These are phyloP conservation scores for Aspergillus sergii DNA, from an alignment of 2,329 filamentous ascomycete species.

Conservation along the genomic window DNA sequence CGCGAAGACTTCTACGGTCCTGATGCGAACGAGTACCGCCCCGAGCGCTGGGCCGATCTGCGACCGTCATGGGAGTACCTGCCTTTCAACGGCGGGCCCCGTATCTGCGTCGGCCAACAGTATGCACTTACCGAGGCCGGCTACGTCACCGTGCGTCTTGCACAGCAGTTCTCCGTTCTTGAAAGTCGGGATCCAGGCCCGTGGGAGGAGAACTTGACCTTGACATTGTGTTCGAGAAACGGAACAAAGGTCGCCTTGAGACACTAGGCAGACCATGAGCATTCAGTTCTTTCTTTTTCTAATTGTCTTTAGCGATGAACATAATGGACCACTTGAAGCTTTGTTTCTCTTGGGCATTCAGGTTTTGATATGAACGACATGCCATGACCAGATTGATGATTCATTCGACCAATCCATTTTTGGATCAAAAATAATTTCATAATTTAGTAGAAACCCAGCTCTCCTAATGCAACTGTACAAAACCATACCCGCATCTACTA, in stretches of 20 bases:
- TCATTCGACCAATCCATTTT: not conserved
- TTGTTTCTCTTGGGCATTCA: not conserved
- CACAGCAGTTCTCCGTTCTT: constrained; percentile 34
- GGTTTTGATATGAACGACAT: not conserved
- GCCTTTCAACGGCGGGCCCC: constrained; percentile 38
- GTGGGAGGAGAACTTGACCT: constrained; percentile 28
- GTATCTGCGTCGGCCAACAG: constrained; percentile 38
- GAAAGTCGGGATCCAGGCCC: constrained; percentile 32
- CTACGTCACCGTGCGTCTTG: constrained; percentile 36
- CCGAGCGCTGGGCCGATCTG: constrained; percentile 50
- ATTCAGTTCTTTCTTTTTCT: not conserved
- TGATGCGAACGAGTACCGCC: constrained; percentile 50
- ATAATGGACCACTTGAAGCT: not conserved
- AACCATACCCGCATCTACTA: too few species aligned
- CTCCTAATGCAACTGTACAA: too few species aligned
- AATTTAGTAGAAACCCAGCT: not conserved
- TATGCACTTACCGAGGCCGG: constrained; percentile 41
- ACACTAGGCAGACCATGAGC: not conserved
- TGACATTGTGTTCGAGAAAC: constrained; percentile 28
- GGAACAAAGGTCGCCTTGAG: constrained; percentile 22
- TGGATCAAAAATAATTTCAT: not conserved
- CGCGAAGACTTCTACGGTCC: constrained; percentile 52
- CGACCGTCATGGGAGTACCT: constrained; percentile 36
- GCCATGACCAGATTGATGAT: not conserved
- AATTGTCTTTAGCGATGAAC: not conserved